Evolutionary conservation across 192 early-diverging fungal species (phyloP).

Genomic region (Podila horticola): DNA sequence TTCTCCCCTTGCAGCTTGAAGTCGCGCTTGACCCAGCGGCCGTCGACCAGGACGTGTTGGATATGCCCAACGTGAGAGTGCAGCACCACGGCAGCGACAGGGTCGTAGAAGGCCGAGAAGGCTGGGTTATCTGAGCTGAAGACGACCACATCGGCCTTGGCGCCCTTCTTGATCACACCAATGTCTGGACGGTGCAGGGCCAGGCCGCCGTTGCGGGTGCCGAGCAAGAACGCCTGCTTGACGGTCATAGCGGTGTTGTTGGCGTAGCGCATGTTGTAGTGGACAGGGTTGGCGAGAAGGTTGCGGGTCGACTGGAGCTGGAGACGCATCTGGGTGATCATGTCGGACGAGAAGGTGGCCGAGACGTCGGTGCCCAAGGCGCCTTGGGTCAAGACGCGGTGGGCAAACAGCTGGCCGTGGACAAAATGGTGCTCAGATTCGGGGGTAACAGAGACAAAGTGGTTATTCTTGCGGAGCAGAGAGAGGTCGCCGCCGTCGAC

Average conservation of each 20-base stretch:
- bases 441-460: conserved; percentile 1
- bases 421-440: conserved; percentile 6
- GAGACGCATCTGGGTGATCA: conserved; percentile 7
- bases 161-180: conserved; percentile 13
- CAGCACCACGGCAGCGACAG: conserved; percentile 4
- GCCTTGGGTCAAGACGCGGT: background rate
- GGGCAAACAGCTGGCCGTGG: background rate
- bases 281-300: background rate
- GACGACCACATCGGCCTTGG: conserved; percentile 6
- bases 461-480: background rate
- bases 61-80: background rate
- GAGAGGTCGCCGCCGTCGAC: background rate
- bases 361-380: background rate
- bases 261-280: background rate
- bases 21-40: background rate
- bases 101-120: conserved; percentile 3
- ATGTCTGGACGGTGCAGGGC: background rate
- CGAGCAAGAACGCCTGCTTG: conserved; percentile 4
- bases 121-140: conserved; percentile 5
- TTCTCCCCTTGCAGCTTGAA: background rate
- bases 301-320: conserved; percentile 13
- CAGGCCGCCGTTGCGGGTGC: conserved; percentile 5
- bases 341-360: conserved; percentile 9
- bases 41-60: conserved; percentile 6
- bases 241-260: conserved; percentile 16